Evolutionary conservation across 2,329 filamentous ascomycete genomes (phyloP).

Genomic region (Penicillium sp.): DNA sequence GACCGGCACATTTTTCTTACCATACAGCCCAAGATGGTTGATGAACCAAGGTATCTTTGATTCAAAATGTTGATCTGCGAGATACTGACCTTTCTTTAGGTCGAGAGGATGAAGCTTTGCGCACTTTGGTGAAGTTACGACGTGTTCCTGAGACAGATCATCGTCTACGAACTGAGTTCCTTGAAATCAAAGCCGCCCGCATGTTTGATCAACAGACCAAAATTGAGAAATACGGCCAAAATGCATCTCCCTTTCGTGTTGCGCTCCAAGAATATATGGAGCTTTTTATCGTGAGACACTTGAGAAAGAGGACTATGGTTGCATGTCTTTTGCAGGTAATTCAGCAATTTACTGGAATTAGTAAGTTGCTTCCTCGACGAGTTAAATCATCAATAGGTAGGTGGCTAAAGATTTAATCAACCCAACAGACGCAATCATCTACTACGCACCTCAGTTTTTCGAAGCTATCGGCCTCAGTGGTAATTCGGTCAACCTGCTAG

Average conservation of each 20-base stretch:
- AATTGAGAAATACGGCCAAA: conserved; percentile 69
- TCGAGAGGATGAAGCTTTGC: conserved; percentile 68
- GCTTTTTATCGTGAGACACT: conserved; percentile 15
- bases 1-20: conserved; percentile 73
- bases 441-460: conserved; percentile 29
- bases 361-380: background rate
- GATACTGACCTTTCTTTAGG: conserved; percentile 24
- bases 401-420: background rate
- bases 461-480: conserved; percentile 26
- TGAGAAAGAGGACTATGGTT: conserved; percentile 57
- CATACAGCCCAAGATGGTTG: conserved; percentile 75
- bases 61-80: no score
- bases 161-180: conserved; percentile 72
- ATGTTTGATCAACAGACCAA: conserved; percentile 74
- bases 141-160: conserved; percentile 65
- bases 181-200: conserved; percentile 78
- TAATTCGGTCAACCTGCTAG: conserved; percentile 32
- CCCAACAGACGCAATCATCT: conserved; percentile 15
- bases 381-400: no score
- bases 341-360: conserved; percentile 19
- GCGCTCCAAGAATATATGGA: conserved; percentile 21
- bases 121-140: conserved; percentile 66
- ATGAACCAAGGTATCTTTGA: conserved; percentile 57
- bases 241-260: conserved; percentile 56
- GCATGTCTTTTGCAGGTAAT: conserved; percentile 41